Evolutionary conservation across 176 grass and related monocot species (phyloP).

Genomic region (Hordeum vulgare): MorexV3_pseudomolecules_assembly NC_058520.1:536471826-536472325

Average conservation of each 20-base stretch:
- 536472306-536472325: too few species aligned
- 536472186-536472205: too few species aligned
- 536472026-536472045: constrained; percentile 75
- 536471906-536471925: constrained; percentile 60
- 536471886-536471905: constrained; percentile 63
- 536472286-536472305: too few species aligned
- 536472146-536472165: too few species aligned
- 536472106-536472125: background rate
- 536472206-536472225: too few species aligned
- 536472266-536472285: too few species aligned
- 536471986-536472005: constrained; percentile 60
- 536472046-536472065: background rate
- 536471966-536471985: constrained; percentile 74
- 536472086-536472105: constrained; percentile 26
- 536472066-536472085: constrained; percentile 14
- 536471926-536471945: constrained; percentile 54
- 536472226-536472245: too few species aligned
- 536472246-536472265: too few species aligned
- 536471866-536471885: constrained; percentile 28
- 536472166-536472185: too few species aligned
- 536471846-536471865: constrained; percentile 17
- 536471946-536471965: constrained; percentile 53
- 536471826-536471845: constrained; percentile 9
- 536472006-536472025: constrained; percentile 46
- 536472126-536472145: background rate